These are phyloP conservation scores for Scortechinia acanthostroma DNA, from an alignment of 2,329 filamentous ascomycete species.

Conservation along the genomic window DNA sequence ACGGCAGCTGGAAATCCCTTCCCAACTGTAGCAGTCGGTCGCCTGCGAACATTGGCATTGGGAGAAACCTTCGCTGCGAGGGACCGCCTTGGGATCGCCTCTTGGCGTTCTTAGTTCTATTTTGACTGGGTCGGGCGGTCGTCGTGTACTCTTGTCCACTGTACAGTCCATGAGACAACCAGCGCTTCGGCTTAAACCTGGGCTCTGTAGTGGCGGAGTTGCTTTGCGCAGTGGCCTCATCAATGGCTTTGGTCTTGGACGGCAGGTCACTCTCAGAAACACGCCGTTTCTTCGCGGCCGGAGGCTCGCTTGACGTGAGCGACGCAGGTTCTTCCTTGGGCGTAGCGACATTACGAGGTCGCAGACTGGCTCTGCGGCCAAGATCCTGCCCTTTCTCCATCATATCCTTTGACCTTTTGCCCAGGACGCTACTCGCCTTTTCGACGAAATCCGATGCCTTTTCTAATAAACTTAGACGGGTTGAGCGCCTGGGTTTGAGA, in stretches of 20 bases:
- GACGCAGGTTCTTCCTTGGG: conserved; percentile 3
- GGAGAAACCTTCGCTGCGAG: conserved; percentile 20
- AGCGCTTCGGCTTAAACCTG: conserved; percentile 35
- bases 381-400: conserved; percentile 14
- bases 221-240: background rate
- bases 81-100: conserved; percentile 7
- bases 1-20: conserved; percentile 54
- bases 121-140: conserved; percentile 33
- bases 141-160: conserved; percentile 39
- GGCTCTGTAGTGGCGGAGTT: conserved; percentile 11
- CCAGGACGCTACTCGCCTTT: background rate
- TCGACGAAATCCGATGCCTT: background rate
- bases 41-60: conserved; percentile 49
- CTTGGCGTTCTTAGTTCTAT: conserved; percentile 28
- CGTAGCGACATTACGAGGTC: conserved; percentile 19
- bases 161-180: conserved; percentile 51
- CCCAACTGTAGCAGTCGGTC: conserved; percentile 40
- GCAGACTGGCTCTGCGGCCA: conserved; percentile 21
- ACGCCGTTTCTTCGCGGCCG: conserved; percentile 25
- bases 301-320: conserved; percentile 8
- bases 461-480: background rate
- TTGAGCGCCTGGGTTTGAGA: background rate
- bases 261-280: conserved; percentile 14
- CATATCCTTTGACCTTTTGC: conserved; percentile 10
- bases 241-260: background rate